Conservation (phyloP, 139 green algal genomes). For the Picochlorum sp. region DNA sequence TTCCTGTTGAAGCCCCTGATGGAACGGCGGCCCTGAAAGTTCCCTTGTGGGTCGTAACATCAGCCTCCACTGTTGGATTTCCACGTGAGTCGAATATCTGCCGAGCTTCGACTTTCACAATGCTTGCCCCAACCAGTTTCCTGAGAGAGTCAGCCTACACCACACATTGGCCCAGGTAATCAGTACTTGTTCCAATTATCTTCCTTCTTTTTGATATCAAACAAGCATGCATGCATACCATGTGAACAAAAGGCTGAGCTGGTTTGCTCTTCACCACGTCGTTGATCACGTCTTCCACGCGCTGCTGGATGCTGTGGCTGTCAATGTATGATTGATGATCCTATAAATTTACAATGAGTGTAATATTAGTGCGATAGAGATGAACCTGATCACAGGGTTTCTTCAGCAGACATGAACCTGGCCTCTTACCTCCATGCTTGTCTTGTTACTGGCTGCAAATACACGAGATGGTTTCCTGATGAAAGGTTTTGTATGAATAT, state of each 20-base stretch:
- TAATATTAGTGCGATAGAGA: not conserved
- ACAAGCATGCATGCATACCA: constrained; percentile 47
- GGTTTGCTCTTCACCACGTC: constrained; percentile 80
- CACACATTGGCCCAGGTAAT: too few relatives aligned
- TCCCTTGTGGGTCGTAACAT: constrained; percentile 86
- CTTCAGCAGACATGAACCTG: too few relatives aligned
- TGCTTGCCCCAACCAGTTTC: constrained; percentile 48
- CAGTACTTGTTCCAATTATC: too few relatives aligned
- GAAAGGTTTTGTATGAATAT: too few relatives aligned
- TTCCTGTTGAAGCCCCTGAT: constrained; percentile 86
- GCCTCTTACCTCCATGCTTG: too few relatives aligned
- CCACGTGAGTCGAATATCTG: constrained; percentile 96
- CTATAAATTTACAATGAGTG: constrained; percentile 12
- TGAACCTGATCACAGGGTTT: too few relatives aligned
- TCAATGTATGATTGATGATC: constrained; percentile 72
- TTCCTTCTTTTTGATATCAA: too few relatives aligned
- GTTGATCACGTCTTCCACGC: constrained; percentile 92
- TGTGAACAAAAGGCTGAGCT: constrained; percentile 78
- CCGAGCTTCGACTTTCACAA: constrained; percentile 78
- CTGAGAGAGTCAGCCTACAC: constrained; percentile 22
- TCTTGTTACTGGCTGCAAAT: too few relatives aligned
- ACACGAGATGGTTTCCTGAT: too few relatives aligned
- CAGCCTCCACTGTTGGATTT: constrained; percentile 93
- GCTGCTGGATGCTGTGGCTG: constrained; percentile 64
- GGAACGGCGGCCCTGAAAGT: constrained; percentile 86